Evolutionary conservation across 768 basidiomycete species (phyloP).

Genomic region (Termitomyces sp.): DNA sequence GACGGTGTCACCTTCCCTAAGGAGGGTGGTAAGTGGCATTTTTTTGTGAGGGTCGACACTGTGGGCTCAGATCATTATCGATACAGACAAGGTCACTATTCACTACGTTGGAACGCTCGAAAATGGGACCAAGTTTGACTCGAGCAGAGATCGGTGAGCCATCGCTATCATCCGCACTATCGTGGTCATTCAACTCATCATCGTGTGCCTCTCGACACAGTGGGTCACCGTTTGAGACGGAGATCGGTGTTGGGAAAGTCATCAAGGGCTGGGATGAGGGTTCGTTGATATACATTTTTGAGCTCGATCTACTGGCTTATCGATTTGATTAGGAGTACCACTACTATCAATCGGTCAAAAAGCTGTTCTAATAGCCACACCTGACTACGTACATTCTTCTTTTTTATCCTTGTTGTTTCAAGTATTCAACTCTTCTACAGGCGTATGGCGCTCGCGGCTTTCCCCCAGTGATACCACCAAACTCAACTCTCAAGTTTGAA

Average conservation of each 20-base stretch:
- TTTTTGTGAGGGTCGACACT: background rate
- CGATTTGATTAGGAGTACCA: conserved; percentile 53
- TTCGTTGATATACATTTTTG: conserved; percentile 23
- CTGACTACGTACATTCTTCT: conserved; percentile 66
- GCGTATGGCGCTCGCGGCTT: conserved; percentile 73
- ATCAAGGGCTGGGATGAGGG: conserved; percentile 93
- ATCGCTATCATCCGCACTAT: conserved; percentile 4
- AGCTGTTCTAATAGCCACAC: conserved; percentile 55
- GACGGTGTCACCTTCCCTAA: conserved; percentile 64
- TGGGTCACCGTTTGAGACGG: conserved; percentile 52
- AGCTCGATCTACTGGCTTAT: conserved; percentile 12
- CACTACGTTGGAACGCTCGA: conserved; percentile 75
- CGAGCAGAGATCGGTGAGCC: conserved; percentile 67
- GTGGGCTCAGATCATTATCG: conserved; percentile 17
- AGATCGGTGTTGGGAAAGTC: conserved; percentile 77
- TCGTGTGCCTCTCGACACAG: conserved; percentile 29
- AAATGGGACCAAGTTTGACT: conserved; percentile 68
- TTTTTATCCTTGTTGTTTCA: background rate
- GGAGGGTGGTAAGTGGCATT: conserved; percentile 52
- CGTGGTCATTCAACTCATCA: conserved; percentile 2
- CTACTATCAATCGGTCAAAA: conserved; percentile 75
- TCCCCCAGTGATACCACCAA: conserved; percentile 73
- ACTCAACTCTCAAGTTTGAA: conserved; percentile 73
- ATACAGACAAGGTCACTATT: conserved; percentile 61
- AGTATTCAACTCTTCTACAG: conserved; percentile 27